A percentile compares a stretch with the other conserved stretches of the same genome.
These are phyloP conservation scores for Thelonectria discophora DNA, from an alignment of 2,329 filamentous ascomycete genomes.

Conservation along the genomic window DNA sequence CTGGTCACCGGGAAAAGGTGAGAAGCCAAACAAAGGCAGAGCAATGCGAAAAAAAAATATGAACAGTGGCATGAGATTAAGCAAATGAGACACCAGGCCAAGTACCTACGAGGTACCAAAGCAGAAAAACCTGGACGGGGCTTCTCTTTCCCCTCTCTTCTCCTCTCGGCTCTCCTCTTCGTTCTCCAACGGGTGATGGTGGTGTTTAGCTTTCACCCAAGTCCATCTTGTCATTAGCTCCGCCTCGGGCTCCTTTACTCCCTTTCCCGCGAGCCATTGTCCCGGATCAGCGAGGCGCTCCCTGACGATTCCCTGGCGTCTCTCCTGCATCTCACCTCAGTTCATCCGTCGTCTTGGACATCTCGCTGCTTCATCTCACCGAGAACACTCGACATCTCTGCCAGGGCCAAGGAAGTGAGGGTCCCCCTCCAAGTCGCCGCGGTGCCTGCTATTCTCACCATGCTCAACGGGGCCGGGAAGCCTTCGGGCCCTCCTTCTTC, in stretches of 20 bases:
- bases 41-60: conserved; percentile 2
- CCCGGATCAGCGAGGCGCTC: conserved; percentile 28
- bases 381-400: conserved; percentile 7
- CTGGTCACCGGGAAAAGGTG: conserved; percentile 7
- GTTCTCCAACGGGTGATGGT: not conserved
- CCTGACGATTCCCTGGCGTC: conserved; percentile 10
- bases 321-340: conserved; percentile 21
- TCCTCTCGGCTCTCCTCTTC: not conserved
- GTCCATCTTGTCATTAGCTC: conserved; percentile 12
- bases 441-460: conserved; percentile 28
- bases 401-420: conserved; percentile 11
- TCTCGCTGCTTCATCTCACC: conserved; percentile 27
- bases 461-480: conserved; percentile 42
- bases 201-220: not conserved
- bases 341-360: conserved; percentile 7
- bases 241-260: conserved; percentile 21
- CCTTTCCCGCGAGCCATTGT: conserved; percentile 25
- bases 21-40: conserved; percentile 1
- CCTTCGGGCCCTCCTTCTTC: conserved; percentile 39
- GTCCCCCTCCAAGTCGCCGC: conserved; percentile 14
- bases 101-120: conserved; percentile 2
- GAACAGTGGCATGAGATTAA: conserved; percentile 7
- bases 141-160: conserved; percentile 1
- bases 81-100: not conserved
- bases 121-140: conserved; percentile 1